Conservation (phyloP, 2,329 filamentous ascomycete genomes). For the Periconia digitata region DNA sequence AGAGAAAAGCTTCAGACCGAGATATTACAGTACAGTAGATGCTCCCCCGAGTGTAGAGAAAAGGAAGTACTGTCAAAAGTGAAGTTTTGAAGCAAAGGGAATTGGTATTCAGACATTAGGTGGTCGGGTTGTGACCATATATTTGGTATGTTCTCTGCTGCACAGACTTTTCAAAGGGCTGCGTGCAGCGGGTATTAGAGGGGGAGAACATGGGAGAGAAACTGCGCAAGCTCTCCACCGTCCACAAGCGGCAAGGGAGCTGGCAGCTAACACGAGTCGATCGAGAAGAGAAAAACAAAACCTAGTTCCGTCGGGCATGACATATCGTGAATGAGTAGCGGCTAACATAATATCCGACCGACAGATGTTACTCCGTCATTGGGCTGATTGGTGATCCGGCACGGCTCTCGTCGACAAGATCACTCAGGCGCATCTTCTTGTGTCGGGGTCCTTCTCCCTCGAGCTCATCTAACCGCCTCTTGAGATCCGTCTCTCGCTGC, state of each 20-base stretch:
- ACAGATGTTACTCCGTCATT: slow-evolving; percentile 28
- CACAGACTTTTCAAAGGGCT: too few species aligned
- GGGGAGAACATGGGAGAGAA: slow-evolving; percentile 3
- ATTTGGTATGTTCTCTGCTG: too few species aligned
- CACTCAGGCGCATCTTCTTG: slow-evolving; percentile 60
- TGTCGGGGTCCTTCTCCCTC: slow-evolving; percentile 51
- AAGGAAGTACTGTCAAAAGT: slow-evolving; percentile 5
- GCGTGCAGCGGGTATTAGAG: slow-evolving; percentile 7
- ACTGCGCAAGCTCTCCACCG: background rate
- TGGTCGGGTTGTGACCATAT: slow-evolving; percentile 31
- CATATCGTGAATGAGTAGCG: slow-evolving; percentile 15
- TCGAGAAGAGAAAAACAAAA: slow-evolving; percentile 9
- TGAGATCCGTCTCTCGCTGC: slow-evolving; percentile 76
- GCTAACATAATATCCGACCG: slow-evolving; percentile 4
- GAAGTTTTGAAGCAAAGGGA: slow-evolving; percentile 6
- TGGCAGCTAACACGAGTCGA: slow-evolving; percentile 5
- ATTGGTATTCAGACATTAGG: slow-evolving; percentile 40
- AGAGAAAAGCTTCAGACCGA: background rate
- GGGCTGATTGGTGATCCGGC: slow-evolving; percentile 37
- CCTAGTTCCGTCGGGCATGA: slow-evolving; percentile 15
- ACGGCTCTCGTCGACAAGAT: slow-evolving; percentile 52
- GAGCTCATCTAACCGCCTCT: slow-evolving; percentile 74
- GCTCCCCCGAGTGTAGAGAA: background rate
- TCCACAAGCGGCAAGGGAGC: background rate
- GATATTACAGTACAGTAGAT: background rate